A percentile compares a stretch with the other conserved stretches of the same genome.
Evolutionary conservation across 2,329 filamentous ascomycete genomes (phyloP).

Genomic region (Chalara sp.): DNA sequence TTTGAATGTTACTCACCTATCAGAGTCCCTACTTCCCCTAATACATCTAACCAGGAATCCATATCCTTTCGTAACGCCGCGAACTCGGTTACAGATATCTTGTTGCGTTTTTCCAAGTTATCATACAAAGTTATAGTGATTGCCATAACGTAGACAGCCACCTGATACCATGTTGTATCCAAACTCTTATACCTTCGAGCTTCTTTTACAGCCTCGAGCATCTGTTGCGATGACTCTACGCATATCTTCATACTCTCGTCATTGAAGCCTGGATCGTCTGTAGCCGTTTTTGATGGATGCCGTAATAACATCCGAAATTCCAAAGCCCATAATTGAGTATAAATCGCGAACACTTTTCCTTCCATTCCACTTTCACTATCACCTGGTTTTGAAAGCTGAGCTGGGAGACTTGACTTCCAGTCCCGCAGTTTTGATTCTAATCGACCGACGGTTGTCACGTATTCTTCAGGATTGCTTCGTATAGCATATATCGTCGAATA

Average conservation of each 20-base stretch:
- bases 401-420: constrained; percentile 60
- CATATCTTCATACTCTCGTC: constrained; percentile 60
- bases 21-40: constrained; percentile 59
- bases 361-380: constrained; percentile 32
- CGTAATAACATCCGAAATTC: constrained; percentile 54
- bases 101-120: constrained; percentile 58
- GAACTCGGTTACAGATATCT: constrained; percentile 52
- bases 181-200: constrained; percentile 59
- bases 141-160: constrained; percentile 64
- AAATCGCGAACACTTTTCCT: constrained; percentile 44
- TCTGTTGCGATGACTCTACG: constrained; percentile 56
- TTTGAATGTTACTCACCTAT: constrained; percentile 48
- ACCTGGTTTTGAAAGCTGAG: constrained; percentile 45
- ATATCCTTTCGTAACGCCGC: constrained; percentile 58
- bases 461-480: constrained; percentile 53
- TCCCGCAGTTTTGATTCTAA: constrained; percentile 58
- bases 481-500: constrained; percentile 72
- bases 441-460: constrained; percentile 54
- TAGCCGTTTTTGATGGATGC: constrained; percentile 54
- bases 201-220: constrained; percentile 53
- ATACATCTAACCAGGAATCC: constrained; percentile 60
- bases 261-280: constrained; percentile 46
- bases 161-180: constrained; percentile 73
- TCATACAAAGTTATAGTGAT: constrained; percentile 68
- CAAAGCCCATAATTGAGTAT: constrained; percentile 45